Percentiles rank a stretch among this genome's conserved stretches.
phyloP scores from a whole-genome alignment of 208 protist species.

The Novymonas esmeraldas region DNA sequence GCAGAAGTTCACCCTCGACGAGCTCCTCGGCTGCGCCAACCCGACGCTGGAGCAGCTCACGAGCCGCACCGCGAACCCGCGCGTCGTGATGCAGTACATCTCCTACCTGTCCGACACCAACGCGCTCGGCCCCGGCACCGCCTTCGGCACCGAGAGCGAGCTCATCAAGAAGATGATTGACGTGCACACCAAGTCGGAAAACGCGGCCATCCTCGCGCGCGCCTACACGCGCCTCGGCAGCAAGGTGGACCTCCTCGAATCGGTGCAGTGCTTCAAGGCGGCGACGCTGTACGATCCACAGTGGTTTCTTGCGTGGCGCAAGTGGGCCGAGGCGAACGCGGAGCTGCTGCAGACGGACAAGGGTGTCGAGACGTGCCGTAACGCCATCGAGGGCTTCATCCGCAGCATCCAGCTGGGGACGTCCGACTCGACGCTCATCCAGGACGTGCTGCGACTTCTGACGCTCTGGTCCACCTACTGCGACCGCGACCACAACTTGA shows the following conservation, averaged over 20 bases:
- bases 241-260: constrained; percentile 56
- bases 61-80: constrained; percentile 65
- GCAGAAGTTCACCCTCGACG: constrained; percentile 77
- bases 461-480: constrained; percentile 97
- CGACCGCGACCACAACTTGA: constrained; percentile 64
- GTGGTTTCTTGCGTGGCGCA: constrained; percentile 86
- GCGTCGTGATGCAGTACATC: constrained; percentile 89
- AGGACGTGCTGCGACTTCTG: constrained; percentile 99
- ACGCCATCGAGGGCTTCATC: constrained; percentile 85
- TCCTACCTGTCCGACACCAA: constrained; percentile 72
- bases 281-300: constrained; percentile 81
- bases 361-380: constrained; percentile 60
- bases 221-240: constrained; percentile 79
- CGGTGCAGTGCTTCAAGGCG: constrained; percentile 78
- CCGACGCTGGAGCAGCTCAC: constrained; percentile 79
- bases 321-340: constrained; percentile 77
- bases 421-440: constrained; percentile 84
- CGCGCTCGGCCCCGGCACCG: constrained; percentile 49
- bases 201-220: constrained; percentile 58
- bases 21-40: constrained; percentile 67
- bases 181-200: constrained; percentile 77
- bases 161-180: constrained; percentile 88
- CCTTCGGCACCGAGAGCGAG: constrained; percentile 75
- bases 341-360: constrained; percentile 54
- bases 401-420: constrained; percentile 80